phyloP scores from a whole-genome alignment of 2,329 filamentous ascomycete species.

The Zalaria sp. region DNA sequence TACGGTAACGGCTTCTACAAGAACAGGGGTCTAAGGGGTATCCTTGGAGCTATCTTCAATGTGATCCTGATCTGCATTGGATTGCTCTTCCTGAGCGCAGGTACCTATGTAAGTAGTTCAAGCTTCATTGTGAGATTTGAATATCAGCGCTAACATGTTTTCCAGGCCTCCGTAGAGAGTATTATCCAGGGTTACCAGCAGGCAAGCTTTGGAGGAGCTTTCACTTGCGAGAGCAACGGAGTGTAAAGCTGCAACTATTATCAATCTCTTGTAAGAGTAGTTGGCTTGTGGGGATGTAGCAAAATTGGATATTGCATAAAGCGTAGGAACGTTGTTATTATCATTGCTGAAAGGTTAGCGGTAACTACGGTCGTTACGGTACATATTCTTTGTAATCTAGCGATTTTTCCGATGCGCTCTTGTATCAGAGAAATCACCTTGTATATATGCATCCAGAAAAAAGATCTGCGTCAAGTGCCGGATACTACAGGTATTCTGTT shows the following conservation, averaged over 20 bases:
- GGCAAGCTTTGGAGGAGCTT: slow-evolving; percentile 54
- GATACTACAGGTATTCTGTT: too few species aligned
- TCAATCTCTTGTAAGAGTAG: background rate
- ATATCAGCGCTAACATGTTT: slow-evolving; percentile 2
- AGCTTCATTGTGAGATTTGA: background rate
- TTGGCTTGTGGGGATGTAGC: background rate
- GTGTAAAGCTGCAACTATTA: slow-evolving; percentile 3
- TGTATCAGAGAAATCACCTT: too few species aligned
- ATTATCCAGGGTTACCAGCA: slow-evolving; percentile 59
- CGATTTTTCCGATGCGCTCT: too few species aligned
- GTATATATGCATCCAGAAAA: too few species aligned
- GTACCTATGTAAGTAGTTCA: slow-evolving; percentile 55
- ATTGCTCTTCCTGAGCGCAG: slow-evolving; percentile 65
- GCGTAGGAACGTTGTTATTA: too few species aligned
- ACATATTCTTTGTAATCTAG: too few species aligned
- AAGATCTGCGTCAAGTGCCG: too few species aligned
- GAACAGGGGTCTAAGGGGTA: slow-evolving; percentile 37
- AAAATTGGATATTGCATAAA: slow-evolving; percentile 2
- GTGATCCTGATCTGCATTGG: slow-evolving; percentile 59
- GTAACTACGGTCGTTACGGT: too few species aligned
- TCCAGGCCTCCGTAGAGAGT: slow-evolving; percentile 44
- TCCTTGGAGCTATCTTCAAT: slow-evolving; percentile 51
- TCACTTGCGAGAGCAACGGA: slow-evolving; percentile 58
- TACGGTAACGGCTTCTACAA: slow-evolving; percentile 39
- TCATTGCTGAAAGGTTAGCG: too few species aligned